A percentile compares a stretch with the other conserved stretches of the same genome.
Conservation (phyloP, 805 yeast genomes). For the Isabelozyma rhagii region DNA sequence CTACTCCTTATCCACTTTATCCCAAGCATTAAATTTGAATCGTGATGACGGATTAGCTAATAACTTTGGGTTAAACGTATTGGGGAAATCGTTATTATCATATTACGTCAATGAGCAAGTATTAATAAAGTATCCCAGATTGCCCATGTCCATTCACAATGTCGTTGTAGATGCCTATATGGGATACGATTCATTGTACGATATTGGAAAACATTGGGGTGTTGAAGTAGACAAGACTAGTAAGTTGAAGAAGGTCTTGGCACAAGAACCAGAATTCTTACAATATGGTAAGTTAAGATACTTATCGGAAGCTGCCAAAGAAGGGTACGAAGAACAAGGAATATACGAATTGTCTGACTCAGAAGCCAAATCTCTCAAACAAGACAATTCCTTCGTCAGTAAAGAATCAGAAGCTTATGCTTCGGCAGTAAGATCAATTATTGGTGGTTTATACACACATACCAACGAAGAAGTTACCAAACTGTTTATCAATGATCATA, state of each 20-base stretch:
- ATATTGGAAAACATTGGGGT: conserved; percentile 83
- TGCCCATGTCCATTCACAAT: conserved; percentile 76
- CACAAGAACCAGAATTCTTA: conserved; percentile 64
- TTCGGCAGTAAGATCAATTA: conserved; percentile 72
- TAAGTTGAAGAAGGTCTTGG: conserved; percentile 61
- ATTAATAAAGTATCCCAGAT: conserved; percentile 77
- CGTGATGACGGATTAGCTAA: conserved; percentile 51
- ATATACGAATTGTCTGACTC: conserved; percentile 37
- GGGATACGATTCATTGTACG: conserved; percentile 61
- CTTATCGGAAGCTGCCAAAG: conserved; percentile 25
- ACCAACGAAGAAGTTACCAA: conserved; percentile 63
- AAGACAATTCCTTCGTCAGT: conserved; percentile 21
- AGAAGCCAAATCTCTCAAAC: conserved; percentile 15
- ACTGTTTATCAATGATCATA: conserved; percentile 67
- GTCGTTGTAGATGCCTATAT: conserved; percentile 75
- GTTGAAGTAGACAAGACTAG: conserved; percentile 70
- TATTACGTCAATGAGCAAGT: conserved; percentile 75
- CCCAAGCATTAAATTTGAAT: conserved; percentile 72
- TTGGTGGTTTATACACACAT: conserved; percentile 80
- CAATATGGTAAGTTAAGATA: conserved; percentile 70
- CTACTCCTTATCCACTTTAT: conserved; percentile 64
- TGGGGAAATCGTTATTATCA: conserved; percentile 75
- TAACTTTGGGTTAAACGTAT: conserved; percentile 74
- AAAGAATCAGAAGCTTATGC: conserved; percentile 51
- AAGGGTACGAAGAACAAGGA: conserved; percentile 45